Percentiles rank a stretch among this genome's conserved stretches.
phyloP scores from a whole-genome alignment of 2,329 filamentous ascomycete genomes.

The Fusarium penzigii region DNA sequence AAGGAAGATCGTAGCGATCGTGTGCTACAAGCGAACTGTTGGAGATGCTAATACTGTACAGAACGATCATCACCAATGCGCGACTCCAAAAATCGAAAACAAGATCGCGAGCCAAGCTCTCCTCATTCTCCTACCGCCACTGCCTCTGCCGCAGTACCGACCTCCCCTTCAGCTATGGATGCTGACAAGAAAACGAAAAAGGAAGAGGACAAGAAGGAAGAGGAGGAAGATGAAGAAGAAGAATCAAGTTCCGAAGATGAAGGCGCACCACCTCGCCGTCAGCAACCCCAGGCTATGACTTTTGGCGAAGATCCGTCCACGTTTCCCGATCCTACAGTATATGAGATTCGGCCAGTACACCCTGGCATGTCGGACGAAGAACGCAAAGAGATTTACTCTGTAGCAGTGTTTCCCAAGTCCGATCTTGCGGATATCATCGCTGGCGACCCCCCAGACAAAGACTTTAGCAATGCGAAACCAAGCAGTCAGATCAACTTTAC shows the following conservation, averaged over 20 bases:
- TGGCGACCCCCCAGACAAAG: constrained; percentile 86
- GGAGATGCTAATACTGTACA: constrained; percentile 29
- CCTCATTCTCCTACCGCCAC: constrained; percentile 59
- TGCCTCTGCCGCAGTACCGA: constrained; percentile 16
- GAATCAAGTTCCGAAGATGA: constrained; percentile 60
- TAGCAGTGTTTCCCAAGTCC: constrained; percentile 77
- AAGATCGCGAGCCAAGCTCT: constrained; percentile 56
- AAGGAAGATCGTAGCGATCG: constrained; percentile 1
- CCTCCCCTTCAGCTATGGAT: constrained; percentile 57
- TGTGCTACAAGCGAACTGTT: neutral
- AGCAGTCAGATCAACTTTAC: constrained; percentile 91
- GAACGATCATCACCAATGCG: constrained; percentile 57
- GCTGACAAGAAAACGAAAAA: constrained; percentile 53
- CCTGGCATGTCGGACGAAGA: constrained; percentile 82
- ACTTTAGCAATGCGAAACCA: constrained; percentile 93
- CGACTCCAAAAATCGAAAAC: constrained; percentile 52
- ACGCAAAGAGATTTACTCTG: constrained; percentile 83
- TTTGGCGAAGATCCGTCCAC: constrained; percentile 91
- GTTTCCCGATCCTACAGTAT: constrained; percentile 90
- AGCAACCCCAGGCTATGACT: constrained; percentile 76
- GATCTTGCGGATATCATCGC: constrained; percentile 85
- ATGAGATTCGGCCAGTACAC: constrained; percentile 79
- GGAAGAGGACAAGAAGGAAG: constrained; percentile 31
- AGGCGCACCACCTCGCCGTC: constrained; percentile 60
- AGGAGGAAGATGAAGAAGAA: constrained; percentile 38